These are phyloP conservation scores for Neonectria punicea DNA, from an alignment of 2,329 filamentous ascomycete genomes.

Conservation along the genomic window DNA sequence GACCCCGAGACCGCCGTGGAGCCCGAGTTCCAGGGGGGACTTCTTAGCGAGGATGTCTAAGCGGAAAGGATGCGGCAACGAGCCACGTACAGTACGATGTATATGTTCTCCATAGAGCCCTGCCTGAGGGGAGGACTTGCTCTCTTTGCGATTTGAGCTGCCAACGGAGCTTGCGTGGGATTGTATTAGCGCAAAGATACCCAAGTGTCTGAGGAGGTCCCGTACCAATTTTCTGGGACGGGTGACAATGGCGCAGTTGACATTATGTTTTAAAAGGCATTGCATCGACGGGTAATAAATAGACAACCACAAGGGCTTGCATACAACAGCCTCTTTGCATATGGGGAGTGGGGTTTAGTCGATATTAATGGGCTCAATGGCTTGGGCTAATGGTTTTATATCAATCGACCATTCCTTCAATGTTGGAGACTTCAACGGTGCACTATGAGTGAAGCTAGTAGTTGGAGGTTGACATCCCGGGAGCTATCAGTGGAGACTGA, in stretches of 20 bases:
- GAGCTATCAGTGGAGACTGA: not conserved
- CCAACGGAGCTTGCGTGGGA: not conserved
- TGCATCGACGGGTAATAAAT: slow-evolving; percentile 23
- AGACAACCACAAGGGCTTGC: slow-evolving; percentile 15
- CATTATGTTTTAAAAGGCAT: slow-evolving; percentile 6
- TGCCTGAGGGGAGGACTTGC: not conserved
- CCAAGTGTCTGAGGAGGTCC: not conserved
- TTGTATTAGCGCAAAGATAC: slow-evolving; percentile 8
- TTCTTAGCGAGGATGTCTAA: slow-evolving; percentile 39
- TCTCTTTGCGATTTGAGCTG: slow-evolving; percentile 2
- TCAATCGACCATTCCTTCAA: not conserved
- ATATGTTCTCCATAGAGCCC: slow-evolving; percentile 8
- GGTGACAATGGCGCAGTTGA: slow-evolving; percentile 13
- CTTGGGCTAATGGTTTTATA: not conserved
- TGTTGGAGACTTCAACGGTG: not conserved
- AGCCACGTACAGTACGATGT: slow-evolving; percentile 20
- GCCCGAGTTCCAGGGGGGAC: slow-evolving; percentile 43
- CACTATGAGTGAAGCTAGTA: not conserved
- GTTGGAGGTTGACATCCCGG: not conserved
- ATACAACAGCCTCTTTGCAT: slow-evolving; percentile 22
- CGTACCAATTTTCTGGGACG: slow-evolving; percentile 3
- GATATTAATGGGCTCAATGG: slow-evolving; percentile 5
- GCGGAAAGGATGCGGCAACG: not conserved
- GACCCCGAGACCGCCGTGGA: slow-evolving; percentile 51
- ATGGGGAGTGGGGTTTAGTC: slow-evolving; percentile 8